Percentiles rank a stretch among this genome's conserved stretches.
These are phyloP conservation scores for Bauhinia variegata DNA, from an alignment of 306 rosid species.

Conservation along the genomic window DNA sequence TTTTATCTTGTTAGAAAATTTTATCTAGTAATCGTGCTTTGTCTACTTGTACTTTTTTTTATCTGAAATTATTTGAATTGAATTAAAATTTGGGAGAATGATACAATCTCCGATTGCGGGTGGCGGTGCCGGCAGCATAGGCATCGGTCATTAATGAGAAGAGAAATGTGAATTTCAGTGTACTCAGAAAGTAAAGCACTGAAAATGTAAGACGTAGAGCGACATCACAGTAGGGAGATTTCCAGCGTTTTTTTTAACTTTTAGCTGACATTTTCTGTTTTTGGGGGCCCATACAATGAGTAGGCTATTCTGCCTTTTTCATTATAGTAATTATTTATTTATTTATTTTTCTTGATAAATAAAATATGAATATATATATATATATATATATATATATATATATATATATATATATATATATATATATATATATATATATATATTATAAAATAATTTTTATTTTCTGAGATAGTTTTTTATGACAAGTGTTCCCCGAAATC, in stretches of 20 bases:
- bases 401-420: too few species aligned
- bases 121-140: too few species aligned
- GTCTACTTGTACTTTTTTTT: not conserved
- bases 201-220: too few species aligned
- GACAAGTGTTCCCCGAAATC: constrained; percentile 8
- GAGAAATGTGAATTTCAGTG: too few species aligned
- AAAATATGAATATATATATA: too few species aligned
- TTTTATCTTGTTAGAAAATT: not conserved
- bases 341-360: too few species aligned
- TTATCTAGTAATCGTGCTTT: not conserved
- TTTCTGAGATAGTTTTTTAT: not conserved
- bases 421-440: too few species aligned
- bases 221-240: not conserved
- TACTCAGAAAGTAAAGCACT: too few species aligned
- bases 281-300: not conserved
- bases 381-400: too few species aligned
- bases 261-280: not conserved
- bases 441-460: not conserved
- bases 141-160: too few species aligned
- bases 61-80: not conserved
- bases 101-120: not conserved
- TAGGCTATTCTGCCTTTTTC: not conserved
- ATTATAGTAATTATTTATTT: not conserved
- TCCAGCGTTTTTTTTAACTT: not conserved
- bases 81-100: not conserved